phyloP scores from a whole-genome alignment of 345 rosid genomes.

The Pistacia vera region DNA sequence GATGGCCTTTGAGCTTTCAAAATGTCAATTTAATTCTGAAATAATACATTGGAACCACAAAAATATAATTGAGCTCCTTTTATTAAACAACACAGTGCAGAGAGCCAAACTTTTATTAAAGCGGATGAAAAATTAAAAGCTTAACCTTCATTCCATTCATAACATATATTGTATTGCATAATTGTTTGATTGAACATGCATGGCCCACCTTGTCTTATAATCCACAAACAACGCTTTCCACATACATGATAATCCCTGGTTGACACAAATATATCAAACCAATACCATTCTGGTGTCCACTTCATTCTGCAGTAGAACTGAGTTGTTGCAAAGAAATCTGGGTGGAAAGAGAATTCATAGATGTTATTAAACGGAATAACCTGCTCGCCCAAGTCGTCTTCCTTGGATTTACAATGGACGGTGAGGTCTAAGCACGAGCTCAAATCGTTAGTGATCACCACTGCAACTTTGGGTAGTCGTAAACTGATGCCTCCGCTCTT shows the following conservation, averaged over 20 bases:
- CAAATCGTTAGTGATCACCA: background rate
- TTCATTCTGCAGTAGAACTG: conserved; percentile 11
- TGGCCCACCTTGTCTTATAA: background rate
- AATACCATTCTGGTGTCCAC: background rate
- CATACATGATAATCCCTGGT: conserved; percentile 5
- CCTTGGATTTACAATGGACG: background rate
- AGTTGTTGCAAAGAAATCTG: conserved; percentile 13
- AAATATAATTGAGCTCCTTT: too few relatives aligned
- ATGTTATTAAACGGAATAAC: background rate
- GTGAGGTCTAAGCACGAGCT: background rate
- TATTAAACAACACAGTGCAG: background rate
- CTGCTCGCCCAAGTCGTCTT: background rate
- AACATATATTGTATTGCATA: conserved; percentile 10
- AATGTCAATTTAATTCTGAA: too few relatives aligned
- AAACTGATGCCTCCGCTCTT: background rate
- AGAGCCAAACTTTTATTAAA: background rate
- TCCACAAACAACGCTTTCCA: conserved; percentile 7
- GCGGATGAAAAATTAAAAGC: background rate
- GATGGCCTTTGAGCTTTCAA: too few relatives aligned
- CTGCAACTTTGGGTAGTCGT: background rate
- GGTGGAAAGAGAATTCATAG: conserved; percentile 21
- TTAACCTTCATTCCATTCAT: conserved; percentile 7
- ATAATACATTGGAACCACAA: too few relatives aligned
- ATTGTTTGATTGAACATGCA: conserved; percentile 3
- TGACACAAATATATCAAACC: conserved; percentile 18